A percentile compares a stretch with the other conserved stretches of the same genome.
These are phyloP conservation scores for Malus hybrid DNA, from an alignment of 331 rosid genomes.

Conservation along the genomic window DNA sequence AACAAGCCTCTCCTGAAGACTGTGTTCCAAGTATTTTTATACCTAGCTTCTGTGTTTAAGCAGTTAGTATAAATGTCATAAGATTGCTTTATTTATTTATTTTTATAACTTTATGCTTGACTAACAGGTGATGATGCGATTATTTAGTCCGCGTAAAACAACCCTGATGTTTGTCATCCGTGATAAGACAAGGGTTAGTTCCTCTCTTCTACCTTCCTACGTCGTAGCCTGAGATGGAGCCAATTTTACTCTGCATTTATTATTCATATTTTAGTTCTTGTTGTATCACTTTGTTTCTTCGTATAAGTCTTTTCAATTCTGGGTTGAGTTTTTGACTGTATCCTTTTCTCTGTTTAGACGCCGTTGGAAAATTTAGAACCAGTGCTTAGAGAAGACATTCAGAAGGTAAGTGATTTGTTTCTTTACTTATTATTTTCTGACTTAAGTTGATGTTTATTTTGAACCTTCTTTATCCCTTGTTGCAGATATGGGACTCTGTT, in stretches of 20 bases:
- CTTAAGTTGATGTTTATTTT: background rate
- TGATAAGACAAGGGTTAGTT: constrained; percentile 93
- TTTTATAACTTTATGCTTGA: constrained; percentile 6
- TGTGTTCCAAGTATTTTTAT: constrained; percentile 74
- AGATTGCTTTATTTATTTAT: background rate
- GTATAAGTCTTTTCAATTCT: background rate
- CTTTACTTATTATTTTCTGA: background rate
- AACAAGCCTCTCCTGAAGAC: constrained; percentile 97
- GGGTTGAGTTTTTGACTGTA: constrained; percentile 18
- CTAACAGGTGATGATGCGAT: constrained; percentile 94
- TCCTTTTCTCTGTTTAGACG: constrained; percentile 47
- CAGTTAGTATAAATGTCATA: constrained; percentile 1
- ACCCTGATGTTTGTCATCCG: constrained; percentile 94
- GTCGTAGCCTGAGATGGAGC: background rate
- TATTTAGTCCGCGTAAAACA: constrained; percentile 98
- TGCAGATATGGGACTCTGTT: constrained; percentile 98
- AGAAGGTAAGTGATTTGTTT: constrained; percentile 52
- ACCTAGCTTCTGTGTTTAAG: constrained; percentile 1
- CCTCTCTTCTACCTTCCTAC: background rate
- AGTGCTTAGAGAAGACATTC: constrained; percentile 93
- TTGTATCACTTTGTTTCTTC: background rate
- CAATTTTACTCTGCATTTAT: background rate
- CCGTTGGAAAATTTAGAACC: constrained; percentile 99
- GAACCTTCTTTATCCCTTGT: background rate
- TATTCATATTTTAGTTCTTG: background rate